Base-by-base conservation (phyloP, 2,329 filamentous ascomycete species). In the Fusarium vanettenii region DNA sequence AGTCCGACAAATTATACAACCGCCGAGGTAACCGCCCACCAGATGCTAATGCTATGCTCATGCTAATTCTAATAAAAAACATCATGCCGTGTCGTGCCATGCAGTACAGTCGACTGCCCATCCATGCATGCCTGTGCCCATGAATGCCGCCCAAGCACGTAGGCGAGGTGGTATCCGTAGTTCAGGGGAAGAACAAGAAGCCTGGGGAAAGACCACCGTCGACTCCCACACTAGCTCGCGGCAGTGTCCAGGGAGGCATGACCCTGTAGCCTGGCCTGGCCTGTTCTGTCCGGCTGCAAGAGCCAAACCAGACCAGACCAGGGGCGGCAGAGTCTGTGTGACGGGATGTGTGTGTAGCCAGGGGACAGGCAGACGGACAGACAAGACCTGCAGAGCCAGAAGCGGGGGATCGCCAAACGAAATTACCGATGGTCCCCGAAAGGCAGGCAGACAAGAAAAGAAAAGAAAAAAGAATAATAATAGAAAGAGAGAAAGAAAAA, bases 1-100 rank as follows among this genome's bases (percentile, higher is more conserved):
- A 57, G 57, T 60, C 29, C 48, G 41, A 69, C 35, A 64, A 67
- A 67, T 70, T 65, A 65, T 72, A 75, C 73, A 77, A 35, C 57
- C 60, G 66, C 64, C 67, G 63, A 69, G 60, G 37, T 69, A 71
- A 59, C 72, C 73, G 66, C 73, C 74, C 61, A 63, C 67, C 69
- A 71, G 57, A 75, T 70, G 66, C 70, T 52, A 50, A 50, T 50
- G 45, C 45, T 50, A 71, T 76, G 62, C 73, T 59, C 52, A 68
- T 73, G 60, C 66, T 73, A 74, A 68, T 71, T 50, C 39, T 37
- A 62, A 48, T 64, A 76, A 64, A 61, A 57, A 31, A 48, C 61
- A 31, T 65, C 57, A 66, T 71, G 55, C 66, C 70, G 55, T 67
- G 41, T 13, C 20, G n/a, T 45, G 41, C 20, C 14, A 3, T n/a